phyloP scores from a whole-genome alignment of 768 basidiomycete species.

The Boletus pseudo-olivaceus region DNA sequence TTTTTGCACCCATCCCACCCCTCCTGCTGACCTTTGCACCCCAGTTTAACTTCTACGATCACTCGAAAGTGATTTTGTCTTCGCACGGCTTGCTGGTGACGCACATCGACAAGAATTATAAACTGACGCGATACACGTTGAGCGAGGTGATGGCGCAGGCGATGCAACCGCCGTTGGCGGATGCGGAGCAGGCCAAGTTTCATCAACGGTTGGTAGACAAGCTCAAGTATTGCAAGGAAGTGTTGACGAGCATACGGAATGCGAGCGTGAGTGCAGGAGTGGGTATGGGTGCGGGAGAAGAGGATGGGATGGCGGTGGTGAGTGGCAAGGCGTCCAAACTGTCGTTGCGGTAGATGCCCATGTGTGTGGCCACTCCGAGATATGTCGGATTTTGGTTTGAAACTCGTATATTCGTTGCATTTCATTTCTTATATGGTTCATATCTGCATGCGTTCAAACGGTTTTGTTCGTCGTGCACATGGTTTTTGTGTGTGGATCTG shows the following conservation, averaged over 20 bases:
- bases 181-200: constrained; percentile 58
- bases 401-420: background rate
- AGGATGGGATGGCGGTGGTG: constrained; percentile 19
- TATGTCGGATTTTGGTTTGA: background rate
- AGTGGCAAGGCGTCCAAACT: constrained; percentile 18
- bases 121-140: constrained; percentile 68
- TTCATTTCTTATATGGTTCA: background rate
- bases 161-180: constrained; percentile 37
- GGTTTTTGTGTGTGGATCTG: no score
- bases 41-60: constrained; percentile 99
- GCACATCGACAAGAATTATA: constrained; percentile 88
- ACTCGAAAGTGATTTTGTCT: constrained; percentile 90
- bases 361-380: no score
- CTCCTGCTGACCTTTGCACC: background rate
- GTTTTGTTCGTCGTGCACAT: no score
- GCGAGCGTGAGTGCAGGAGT: constrained; percentile 39
- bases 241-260: constrained; percentile 65
- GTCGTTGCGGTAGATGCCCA: constrained; percentile 8
- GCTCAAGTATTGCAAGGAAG: constrained; percentile 77
- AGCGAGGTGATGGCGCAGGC: constrained; percentile 64
- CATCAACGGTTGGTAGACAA: constrained; percentile 68
- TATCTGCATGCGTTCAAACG: no score
- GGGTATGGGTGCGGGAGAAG: background rate
- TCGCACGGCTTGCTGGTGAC: constrained; percentile 75
- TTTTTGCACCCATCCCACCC: background rate